Evolutionary conservation across 2,329 filamentous ascomycete genomes (phyloP), one percentile per base, ranked within the genome.

Genomic region (Fusarium foetens): DNA sequence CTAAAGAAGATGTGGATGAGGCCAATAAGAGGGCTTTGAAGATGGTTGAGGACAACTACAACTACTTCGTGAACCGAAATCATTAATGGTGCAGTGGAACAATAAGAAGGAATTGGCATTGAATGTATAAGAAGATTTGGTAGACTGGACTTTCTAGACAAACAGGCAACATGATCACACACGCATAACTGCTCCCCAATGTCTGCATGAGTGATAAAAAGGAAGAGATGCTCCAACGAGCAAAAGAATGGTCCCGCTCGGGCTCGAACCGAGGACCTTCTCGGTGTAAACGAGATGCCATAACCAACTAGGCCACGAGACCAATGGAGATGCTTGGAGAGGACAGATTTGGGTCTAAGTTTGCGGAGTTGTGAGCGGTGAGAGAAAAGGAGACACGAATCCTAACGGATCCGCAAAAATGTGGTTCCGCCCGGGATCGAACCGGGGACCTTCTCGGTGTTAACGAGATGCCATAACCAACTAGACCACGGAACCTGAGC

Each of bases 1-100:
- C 87, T 0, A 80, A 86, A 68, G 90, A 92, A 78, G 84, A 86
- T 46, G 69, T 92, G 49, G 89, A 92, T 72, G 85, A 87, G 66
- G 81, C 81, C 29, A 92, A 87, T 0, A 84, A 81, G 77, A 77
- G 77, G 29, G 87, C 84, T 0, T 71, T 91, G 0, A 80, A 84
- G 12, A 77, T 87, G 81, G 59, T 74, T 3, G 60, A 77, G 17
- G 52, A 29, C 1, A 65, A 63, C 5, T 77, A 77, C 29, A 75
- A 75, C 54, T 77, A 77, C 42, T 66, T 60, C 13, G 35, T 23
- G n/a, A 77, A 75, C 39, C 54, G 73, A 19, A 61, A 5, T 21
- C 36, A 33, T 13, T 71, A 42, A 33, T 5, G 17, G 19, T 11
- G 10, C 13, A 23, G n/a, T 19, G 19, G 6, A 33, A 19, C 5